Evolutionary conservation across 257 asterid species (phyloP).

Genomic region (Solanum arcanum): DNA sequence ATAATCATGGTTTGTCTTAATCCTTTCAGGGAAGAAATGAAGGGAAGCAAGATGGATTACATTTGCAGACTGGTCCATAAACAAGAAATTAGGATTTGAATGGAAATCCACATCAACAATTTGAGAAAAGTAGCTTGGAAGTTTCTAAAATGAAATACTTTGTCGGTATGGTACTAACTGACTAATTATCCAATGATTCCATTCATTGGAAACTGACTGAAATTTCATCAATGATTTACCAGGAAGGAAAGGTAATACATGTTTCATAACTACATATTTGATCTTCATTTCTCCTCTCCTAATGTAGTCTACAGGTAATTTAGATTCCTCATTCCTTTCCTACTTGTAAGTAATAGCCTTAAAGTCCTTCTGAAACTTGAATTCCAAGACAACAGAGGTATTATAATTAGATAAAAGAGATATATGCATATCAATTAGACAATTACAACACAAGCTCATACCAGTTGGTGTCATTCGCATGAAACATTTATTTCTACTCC

Average conservation of each 20-base stretch:
- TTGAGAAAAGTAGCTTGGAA: conserved; percentile 29
- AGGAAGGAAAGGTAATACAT: conserved; percentile 31
- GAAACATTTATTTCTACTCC: too few species aligned
- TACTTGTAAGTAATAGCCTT: too few species aligned
- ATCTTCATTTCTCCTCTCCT: not conserved
- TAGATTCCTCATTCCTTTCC: not conserved
- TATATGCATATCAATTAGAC: not conserved
- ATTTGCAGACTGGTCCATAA: not conserved
- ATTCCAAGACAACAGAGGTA: not conserved
- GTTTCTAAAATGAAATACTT: conserved; percentile 15
- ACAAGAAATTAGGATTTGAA: not conserved
- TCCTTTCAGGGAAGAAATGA: conserved; percentile 6
- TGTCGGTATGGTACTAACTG: conserved; percentile 27
- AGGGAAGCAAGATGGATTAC: conserved; percentile 21
- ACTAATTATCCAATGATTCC: conserved; percentile 20
- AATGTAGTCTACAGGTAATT: not conserved
- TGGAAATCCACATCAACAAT: not conserved
- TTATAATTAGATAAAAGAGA: not conserved
- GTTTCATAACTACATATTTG: conserved; percentile 6
- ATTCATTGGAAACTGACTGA: conserved; percentile 27
- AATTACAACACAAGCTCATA: too few species aligned
- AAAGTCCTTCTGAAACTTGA: too few species aligned
- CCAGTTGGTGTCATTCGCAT: not conserved
- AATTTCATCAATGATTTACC: conserved; percentile 28
- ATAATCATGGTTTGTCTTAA: not conserved